Conservation (phyloP, 331 rosid species). For the Malus hybrid region DNA sequence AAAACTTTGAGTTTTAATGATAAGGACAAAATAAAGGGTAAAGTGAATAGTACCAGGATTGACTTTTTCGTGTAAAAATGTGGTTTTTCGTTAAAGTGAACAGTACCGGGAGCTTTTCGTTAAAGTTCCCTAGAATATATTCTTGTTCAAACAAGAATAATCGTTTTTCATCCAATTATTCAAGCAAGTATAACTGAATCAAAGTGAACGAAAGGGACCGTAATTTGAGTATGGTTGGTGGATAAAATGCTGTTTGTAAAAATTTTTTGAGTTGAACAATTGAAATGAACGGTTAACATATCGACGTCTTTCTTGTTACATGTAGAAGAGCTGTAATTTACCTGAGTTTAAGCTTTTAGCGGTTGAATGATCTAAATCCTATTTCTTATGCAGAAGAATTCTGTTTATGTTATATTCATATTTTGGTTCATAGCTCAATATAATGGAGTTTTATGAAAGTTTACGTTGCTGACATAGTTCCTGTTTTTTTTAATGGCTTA, state of each 20-base stretch:
- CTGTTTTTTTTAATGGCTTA: constrained; percentile 10
- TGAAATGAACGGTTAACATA: background rate
- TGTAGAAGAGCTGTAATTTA: background rate
- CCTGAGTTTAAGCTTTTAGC: background rate
- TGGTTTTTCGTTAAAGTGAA: too few species aligned
- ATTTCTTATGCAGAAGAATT: background rate
- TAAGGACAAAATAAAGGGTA: too few species aligned
- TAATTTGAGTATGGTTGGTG: background rate
- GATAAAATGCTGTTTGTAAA: background rate
- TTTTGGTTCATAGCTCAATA: background rate
- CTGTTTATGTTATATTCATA: background rate
- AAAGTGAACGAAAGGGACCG: background rate
- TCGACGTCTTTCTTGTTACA: background rate
- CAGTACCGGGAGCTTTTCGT: too few species aligned
- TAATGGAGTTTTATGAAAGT: background rate
- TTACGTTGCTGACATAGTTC: background rate
- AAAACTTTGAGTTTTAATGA: too few species aligned
- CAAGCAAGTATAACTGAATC: background rate
- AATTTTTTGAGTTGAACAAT: background rate
- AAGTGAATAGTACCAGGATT: too few species aligned
- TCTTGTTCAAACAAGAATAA: background rate
- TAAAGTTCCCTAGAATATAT: background rate
- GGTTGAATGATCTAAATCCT: background rate
- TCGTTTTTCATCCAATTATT: background rate
- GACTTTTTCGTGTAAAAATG: too few species aligned